Percentiles rank a stretch among this genome's conserved stretches.
Evolutionary conservation across 495 filamentous ascomycete genomes (phyloP).

Genomic region (Aspergillus diversus): DNA sequence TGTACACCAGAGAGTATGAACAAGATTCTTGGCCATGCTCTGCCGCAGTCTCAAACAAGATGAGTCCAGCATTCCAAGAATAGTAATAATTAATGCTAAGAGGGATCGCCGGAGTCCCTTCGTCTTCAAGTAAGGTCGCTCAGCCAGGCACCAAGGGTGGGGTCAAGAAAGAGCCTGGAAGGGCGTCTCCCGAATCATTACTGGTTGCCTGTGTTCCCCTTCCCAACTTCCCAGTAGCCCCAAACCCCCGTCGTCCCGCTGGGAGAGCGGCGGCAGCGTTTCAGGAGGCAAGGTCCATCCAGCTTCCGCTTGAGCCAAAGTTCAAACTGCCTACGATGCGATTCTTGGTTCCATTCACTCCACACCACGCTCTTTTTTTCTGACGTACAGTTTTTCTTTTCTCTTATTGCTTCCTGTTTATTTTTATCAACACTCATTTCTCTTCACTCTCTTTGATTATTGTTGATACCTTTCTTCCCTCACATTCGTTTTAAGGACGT

Average conservation of each 20-base stretch:
- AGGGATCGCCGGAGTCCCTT: constrained; percentile 20
- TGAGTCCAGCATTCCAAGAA: constrained; percentile 19
- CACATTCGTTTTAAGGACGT: not conserved
- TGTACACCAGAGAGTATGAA: not conserved
- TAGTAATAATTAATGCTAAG: constrained; percentile 14
- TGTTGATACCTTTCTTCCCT: not conserved
- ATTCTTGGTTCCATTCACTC: not conserved
- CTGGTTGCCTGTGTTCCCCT: constrained; percentile 10
- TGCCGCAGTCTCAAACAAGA: constrained; percentile 10
- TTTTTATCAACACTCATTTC: not conserved
- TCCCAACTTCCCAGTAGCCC: not conserved
- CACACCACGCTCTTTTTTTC: constrained; percentile 20
- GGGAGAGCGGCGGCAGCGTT: not conserved
- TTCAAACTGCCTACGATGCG: not conserved
- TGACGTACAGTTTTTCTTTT: constrained; percentile 18
- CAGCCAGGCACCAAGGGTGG: constrained; percentile 11
- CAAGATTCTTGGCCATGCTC: constrained; percentile 8
- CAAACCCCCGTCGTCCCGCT: not conserved
- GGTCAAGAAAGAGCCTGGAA: constrained; percentile 13
- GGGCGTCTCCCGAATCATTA: not conserved
- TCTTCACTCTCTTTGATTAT: not conserved
- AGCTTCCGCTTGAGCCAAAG: not conserved
- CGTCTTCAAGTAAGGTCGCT: constrained; percentile 20
- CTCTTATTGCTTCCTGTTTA: not conserved
- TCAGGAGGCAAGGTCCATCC: constrained; percentile 6